A percentile compares a stretch with the other conserved stretches of the same genome.
Conservation (phyloP, 441 rosid species). For the Populus hybrid region DNA sequence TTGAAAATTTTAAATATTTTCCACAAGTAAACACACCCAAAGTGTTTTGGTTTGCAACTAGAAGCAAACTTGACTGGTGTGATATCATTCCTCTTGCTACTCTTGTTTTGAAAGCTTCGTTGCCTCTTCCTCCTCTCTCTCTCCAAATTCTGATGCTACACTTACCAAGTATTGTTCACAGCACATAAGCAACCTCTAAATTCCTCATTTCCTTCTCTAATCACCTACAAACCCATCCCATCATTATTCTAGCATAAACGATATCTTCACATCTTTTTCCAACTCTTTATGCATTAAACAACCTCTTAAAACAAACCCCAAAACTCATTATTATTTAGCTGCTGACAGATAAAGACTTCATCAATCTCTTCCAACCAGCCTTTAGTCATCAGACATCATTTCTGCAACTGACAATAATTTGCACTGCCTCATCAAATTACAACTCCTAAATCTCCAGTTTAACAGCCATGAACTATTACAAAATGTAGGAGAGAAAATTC, state of each 20-base stretch:
- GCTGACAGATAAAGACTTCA: background rate
- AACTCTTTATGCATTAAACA: background rate
- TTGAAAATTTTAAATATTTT: background rate
- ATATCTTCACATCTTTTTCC: background rate
- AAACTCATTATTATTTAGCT: conserved; percentile 1
- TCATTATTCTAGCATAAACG: background rate
- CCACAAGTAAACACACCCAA: background rate
- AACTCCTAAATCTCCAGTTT: background rate
- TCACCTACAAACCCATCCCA: no score
- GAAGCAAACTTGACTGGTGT: background rate
- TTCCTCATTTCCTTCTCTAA: background rate
- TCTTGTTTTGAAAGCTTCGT: background rate
- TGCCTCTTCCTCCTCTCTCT: background rate
- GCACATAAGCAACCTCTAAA: background rate
- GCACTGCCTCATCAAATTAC: background rate
- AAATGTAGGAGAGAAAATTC: background rate
- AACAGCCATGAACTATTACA: background rate
- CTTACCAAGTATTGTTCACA: background rate
- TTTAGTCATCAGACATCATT: background rate
- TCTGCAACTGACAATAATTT: background rate
- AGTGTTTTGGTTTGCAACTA: background rate
- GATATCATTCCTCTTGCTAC: background rate
- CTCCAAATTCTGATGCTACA: background rate
- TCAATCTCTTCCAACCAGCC: background rate
- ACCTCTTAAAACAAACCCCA: background rate